Conservation (phyloP, 352 stramenopile species). For the Globisporangium spinosum region DNA sequence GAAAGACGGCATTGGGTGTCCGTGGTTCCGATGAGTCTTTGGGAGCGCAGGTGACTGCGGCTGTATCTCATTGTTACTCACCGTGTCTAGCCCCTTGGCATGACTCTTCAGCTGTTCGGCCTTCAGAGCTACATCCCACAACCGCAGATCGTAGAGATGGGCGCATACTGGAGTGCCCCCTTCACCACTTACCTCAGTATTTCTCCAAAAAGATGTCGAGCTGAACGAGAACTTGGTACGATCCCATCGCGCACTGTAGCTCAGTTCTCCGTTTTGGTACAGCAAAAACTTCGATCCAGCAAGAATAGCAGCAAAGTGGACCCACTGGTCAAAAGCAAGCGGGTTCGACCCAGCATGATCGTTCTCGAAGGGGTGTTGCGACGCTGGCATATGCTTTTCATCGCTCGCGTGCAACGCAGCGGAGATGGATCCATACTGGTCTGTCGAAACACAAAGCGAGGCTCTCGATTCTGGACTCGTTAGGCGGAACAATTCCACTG, state of each 20-base stretch:
- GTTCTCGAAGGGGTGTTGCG: neutral
- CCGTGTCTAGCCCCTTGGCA: slow-evolving; percentile 38
- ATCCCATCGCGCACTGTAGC: slow-evolving; percentile 4
- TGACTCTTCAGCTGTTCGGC: slow-evolving; percentile 55
- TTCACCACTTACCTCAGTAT: neutral
- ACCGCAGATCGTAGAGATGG: slow-evolving; percentile 52
- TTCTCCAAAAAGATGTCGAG: neutral
- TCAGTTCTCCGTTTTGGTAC: slow-evolving; percentile 38
- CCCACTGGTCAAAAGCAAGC: slow-evolving; percentile 31
- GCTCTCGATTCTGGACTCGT: neutral
- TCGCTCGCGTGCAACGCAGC: neutral
- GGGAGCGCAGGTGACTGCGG: slow-evolving; percentile 17
- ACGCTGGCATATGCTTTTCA: neutral
- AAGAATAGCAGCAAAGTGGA: slow-evolving; percentile 52
- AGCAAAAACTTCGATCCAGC: slow-evolving; percentile 31
- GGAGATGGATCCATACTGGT: neutral
- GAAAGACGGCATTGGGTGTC: slow-evolving; percentile 1
- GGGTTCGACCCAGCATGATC: neutral
- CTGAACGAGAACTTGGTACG: neutral
- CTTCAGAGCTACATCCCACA: slow-evolving; percentile 61
- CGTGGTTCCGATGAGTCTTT: slow-evolving; percentile 22
- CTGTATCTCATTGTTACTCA: slow-evolving; percentile 11
- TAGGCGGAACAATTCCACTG: slow-evolving; percentile 30
- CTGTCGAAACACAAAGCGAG: slow-evolving; percentile 18
- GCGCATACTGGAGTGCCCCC: slow-evolving; percentile 15